Conservation (phyloP, 1,284 basidiomycete genomes). For the Puccinia coronata region DNA sequence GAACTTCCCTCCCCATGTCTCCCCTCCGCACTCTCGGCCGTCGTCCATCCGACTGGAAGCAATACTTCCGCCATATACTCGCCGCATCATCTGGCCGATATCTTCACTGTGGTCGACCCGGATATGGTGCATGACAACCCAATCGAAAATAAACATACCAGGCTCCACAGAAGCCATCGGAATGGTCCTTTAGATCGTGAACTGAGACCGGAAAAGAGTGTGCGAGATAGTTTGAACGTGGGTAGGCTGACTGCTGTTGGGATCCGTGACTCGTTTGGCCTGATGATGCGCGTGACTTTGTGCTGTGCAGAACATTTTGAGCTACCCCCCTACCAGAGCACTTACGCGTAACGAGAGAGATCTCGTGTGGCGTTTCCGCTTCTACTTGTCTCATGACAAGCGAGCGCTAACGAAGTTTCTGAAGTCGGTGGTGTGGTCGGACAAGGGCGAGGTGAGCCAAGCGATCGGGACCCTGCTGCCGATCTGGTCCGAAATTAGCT, state of each 20-base stretch:
- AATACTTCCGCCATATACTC: conserved; percentile 52
- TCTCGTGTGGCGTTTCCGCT: conserved; percentile 96
- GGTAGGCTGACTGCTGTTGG: background rate
- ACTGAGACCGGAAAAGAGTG: conserved; percentile 91
- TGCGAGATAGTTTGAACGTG: conserved; percentile 88
- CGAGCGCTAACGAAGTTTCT: conserved; percentile 87
- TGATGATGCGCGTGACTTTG: background rate
- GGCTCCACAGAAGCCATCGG: conserved; percentile 89
- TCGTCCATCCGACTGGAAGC: conserved; percentile 46
- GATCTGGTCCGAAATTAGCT: conserved; percentile 95
- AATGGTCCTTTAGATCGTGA: conserved; percentile 93
- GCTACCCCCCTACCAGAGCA: conserved; percentile 83
- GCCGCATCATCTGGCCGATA: conserved; percentile 60
- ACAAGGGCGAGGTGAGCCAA: conserved; percentile 92
- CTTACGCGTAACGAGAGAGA: conserved; percentile 92
- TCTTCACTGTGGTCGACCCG: conserved; percentile 91
- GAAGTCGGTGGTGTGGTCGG: conserved; percentile 96
- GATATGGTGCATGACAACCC: conserved; percentile 88
- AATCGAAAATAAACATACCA: conserved; percentile 93
- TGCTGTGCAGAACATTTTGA: conserved; percentile 73
- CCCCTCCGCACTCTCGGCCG: conserved; percentile 54
- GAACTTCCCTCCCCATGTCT: conserved; percentile 57
- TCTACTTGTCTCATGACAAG: conserved; percentile 87
- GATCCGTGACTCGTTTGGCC: background rate
- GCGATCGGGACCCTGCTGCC: conserved; percentile 94